Percentiles rank a stretch among this genome's conserved stretches.
Conservation (phyloP, 495 filamentous ascomycete species). For the Podospora appendiculata region DNA sequence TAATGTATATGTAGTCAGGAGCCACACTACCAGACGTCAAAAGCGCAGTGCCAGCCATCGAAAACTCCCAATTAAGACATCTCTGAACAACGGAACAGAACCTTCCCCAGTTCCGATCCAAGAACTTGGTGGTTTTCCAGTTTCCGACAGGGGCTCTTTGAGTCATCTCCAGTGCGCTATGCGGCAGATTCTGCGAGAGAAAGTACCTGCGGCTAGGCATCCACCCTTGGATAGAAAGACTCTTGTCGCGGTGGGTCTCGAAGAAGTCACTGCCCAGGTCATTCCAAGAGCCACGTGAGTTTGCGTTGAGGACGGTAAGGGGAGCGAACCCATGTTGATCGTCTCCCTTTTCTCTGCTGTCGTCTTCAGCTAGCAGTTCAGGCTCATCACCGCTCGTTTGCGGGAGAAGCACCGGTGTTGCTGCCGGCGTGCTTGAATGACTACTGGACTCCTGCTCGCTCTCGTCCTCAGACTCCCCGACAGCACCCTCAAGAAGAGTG, state of each 20-base stretch:
- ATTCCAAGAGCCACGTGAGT: no score
- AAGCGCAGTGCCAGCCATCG: conserved; percentile 15
- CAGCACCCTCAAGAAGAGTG: conserved; percentile 8
- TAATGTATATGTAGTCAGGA: conserved; percentile 27
- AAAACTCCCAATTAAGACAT: conserved; percentile 35
- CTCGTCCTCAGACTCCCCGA: no score
- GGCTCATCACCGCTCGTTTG: no score
- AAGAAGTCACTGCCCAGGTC: not conserved
- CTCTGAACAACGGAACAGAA: conserved; percentile 27
- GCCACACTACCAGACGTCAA: conserved; percentile 18
- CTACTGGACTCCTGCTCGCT: no score
- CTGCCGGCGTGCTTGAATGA: no score
- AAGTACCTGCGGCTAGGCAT: conserved; percentile 24
- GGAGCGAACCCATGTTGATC: not conserved
- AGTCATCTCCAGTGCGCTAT: conserved; percentile 25
- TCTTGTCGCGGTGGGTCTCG: conserved; percentile 16
- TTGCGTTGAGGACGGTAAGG: no score
- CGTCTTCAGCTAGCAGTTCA: not conserved
- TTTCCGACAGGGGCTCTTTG: no score
- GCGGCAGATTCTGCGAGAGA: conserved; percentile 25
- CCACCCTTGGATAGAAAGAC: conserved; percentile 22
- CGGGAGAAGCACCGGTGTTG: no score
- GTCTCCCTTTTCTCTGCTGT: not conserved
- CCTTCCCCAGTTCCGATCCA: conserved; percentile 28
- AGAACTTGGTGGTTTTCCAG: no score